Evolutionary conservation across 768 basidiomycete species (phyloP).

Genomic region (Collybia sp.): DNA sequence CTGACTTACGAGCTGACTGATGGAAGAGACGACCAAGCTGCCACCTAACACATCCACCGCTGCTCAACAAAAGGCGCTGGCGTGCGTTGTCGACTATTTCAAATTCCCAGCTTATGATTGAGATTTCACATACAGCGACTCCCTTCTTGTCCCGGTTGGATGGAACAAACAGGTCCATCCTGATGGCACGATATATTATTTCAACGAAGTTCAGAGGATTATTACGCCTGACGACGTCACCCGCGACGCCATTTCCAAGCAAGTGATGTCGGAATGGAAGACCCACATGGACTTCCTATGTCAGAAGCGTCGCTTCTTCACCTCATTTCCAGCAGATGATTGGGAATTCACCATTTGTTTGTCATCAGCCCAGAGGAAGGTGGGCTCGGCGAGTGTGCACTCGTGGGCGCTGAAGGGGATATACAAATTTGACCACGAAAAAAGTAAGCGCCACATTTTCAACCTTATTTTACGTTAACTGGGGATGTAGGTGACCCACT

Average conservation of each 20-base stretch:
- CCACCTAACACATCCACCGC: no score
- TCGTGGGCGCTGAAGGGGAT: neutral
- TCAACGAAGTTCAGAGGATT: constrained; percentile 27
- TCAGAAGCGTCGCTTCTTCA: constrained; percentile 19
- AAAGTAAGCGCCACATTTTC: neutral
- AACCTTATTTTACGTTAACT: neutral
- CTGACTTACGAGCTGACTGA: no score
- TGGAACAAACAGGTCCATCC: constrained; percentile 37
- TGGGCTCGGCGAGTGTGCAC: neutral
- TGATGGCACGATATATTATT: constrained; percentile 43
- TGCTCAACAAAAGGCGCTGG: no score
- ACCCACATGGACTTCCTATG: constrained; percentile 29
- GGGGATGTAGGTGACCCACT: neutral
- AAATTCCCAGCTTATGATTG: neutral
- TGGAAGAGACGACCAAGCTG: no score
- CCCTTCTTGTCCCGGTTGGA: constrained; percentile 8
- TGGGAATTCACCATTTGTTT: constrained; percentile 32
- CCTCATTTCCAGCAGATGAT: constrained; percentile 25
- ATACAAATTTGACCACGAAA: neutral
- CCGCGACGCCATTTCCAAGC: constrained; percentile 22
- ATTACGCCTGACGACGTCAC: constrained; percentile 37
- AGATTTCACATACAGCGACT: constrained; percentile 1
- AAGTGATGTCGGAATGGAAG: constrained; percentile 29
- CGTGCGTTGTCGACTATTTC: neutral
- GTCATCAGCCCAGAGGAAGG: neutral